Percentiles rank a stretch among this genome's conserved stretches.
phyloP scores from a whole-genome alignment of 495 filamentous ascomycete genomes.

The Hypomontagnella submonticulosa region DNA sequence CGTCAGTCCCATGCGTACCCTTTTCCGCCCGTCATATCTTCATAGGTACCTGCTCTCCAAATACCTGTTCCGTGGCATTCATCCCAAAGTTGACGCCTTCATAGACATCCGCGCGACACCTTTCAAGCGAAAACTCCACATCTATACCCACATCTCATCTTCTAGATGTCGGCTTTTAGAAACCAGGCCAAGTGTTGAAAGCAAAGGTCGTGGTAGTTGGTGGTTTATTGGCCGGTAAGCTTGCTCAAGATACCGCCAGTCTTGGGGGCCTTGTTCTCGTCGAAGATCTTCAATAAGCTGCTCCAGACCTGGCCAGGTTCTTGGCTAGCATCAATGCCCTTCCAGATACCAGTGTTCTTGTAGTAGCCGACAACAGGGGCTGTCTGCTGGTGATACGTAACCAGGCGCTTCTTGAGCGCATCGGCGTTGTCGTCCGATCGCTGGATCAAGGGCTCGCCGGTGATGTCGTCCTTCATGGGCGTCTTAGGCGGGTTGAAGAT shows the following conservation, averaged over 20 bases:
- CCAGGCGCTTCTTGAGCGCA: conserved; percentile 93
- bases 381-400: conserved; percentile 95
- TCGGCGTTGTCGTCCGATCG: conserved; percentile 97
- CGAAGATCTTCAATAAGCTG: conserved; percentile 86
- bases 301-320: conserved; percentile 96
- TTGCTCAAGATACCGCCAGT: conserved; percentile 59
- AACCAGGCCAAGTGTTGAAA: conserved; percentile 16
- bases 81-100: conserved; percentile 21
- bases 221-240: conserved; percentile 53
- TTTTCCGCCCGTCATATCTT: conserved; percentile 25
- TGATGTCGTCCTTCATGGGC: conserved; percentile 94
- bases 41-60: conserved; percentile 28
- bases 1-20: conserved; percentile 34
- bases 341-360: conserved; percentile 96
- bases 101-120: conserved; percentile 28
- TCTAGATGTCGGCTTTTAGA: conserved; percentile 4
- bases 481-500: conserved; percentile 98
- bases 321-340: conserved; percentile 94
- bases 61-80: conserved; percentile 15
- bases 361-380: conserved; percentile 93
- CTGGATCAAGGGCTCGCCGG: conserved; percentile 96
- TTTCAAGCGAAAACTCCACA: conserved; percentile 8
- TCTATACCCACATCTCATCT: conserved; percentile 15
- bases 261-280: conserved; percentile 62
- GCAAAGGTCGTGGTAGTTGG: not conserved